phyloP scores from a whole-genome alignment of 768 basidiomycete species.

The Termitomyces titanicus region DNA sequence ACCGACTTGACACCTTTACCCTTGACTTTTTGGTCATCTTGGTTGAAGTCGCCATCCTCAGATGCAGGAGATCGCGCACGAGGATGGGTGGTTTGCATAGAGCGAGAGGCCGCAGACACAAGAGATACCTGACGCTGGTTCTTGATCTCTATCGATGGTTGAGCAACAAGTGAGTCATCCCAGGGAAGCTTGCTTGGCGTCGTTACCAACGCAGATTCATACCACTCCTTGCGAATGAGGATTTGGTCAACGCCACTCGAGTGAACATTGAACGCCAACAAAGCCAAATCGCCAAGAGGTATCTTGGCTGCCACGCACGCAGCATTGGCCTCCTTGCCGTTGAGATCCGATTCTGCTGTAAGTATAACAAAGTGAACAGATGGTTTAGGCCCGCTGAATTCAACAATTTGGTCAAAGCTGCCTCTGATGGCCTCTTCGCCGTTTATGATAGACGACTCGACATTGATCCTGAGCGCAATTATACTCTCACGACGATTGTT shows the following conservation, averaged over 20 bases:
- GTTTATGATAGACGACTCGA: slow-evolving; percentile 56
- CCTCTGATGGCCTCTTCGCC: slow-evolving; percentile 62
- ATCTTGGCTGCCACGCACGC: slow-evolving; percentile 83
- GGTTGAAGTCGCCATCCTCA: slow-evolving; percentile 64
- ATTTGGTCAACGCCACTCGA: slow-evolving; percentile 87
- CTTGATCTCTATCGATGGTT: slow-evolving; percentile 19
- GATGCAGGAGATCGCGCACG: slow-evolving; percentile 68
- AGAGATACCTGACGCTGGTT: slow-evolving; percentile 22
- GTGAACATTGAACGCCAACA: slow-evolving; percentile 88
- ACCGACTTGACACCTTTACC: slow-evolving; percentile 55
- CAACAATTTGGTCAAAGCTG: slow-evolving; percentile 78
- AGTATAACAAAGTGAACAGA: slow-evolving; percentile 89
- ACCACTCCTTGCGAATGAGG: slow-evolving; percentile 84
- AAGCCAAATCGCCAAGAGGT: slow-evolving; percentile 68
- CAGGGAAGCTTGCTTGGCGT: slow-evolving; percentile 62
- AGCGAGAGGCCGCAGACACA: slow-evolving; percentile 12
- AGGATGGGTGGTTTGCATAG: slow-evolving; percentile 27
- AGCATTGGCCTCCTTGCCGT: slow-evolving; percentile 78
- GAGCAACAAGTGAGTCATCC: slow-evolving; percentile 30
- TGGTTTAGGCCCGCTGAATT: slow-evolving; percentile 79
- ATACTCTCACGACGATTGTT: slow-evolving; percentile 83
- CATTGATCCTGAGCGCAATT: slow-evolving; percentile 72
- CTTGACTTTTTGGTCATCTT: slow-evolving; percentile 63
- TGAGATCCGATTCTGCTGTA: slow-evolving; percentile 79
- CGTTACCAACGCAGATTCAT: slow-evolving; percentile 57